A percentile compares a stretch with the other conserved stretches of the same genome.
Evolutionary conservation across 164 flowering plant species (phyloP).

Genomic region (Piper betle): DNA sequence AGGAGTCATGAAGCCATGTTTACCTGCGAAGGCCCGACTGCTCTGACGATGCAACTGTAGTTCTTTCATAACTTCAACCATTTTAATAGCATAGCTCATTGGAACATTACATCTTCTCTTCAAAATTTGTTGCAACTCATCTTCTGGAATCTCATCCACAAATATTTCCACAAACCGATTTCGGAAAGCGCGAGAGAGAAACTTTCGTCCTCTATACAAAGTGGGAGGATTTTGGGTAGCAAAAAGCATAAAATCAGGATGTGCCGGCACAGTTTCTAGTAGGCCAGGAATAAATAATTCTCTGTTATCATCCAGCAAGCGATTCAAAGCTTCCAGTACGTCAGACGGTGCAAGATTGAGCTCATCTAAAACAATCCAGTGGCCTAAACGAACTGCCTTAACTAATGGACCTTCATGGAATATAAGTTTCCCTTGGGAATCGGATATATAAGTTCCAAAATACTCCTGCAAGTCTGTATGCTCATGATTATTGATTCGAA

Average conservation of each 20-base stretch:
- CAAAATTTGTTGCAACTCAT: constrained; percentile 57
- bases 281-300: constrained; percentile 92
- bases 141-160: constrained; percentile 91
- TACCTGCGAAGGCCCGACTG: constrained; percentile 92
- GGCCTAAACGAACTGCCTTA: constrained; percentile 78
- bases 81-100: constrained; percentile 50
- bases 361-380: constrained; percentile 97
- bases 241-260: constrained; percentile 93
- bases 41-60: constrained; percentile 81
- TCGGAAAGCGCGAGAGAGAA: constrained; percentile 93
- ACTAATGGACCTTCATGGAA: constrained; percentile 90
- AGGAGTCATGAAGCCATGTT: constrained; percentile 93
- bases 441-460: constrained; percentile 77
- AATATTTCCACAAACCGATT: constrained; percentile 97
- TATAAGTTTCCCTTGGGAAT: constrained; percentile 66
- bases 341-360: constrained; percentile 96
- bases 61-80: constrained; percentile 95
- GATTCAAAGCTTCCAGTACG: constrained; percentile 88
- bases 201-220: constrained; percentile 86
- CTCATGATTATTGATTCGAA: constrained; percentile 93
- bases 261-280: constrained; percentile 58
- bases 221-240: constrained; percentile 99
- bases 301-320: constrained; percentile 89
- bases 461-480: constrained; percentile 96
- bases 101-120: constrained; percentile 54